phyloP scores from a whole-genome alignment of 2,329 filamentous ascomycete genomes.

The Xylaria sp. region DNA sequence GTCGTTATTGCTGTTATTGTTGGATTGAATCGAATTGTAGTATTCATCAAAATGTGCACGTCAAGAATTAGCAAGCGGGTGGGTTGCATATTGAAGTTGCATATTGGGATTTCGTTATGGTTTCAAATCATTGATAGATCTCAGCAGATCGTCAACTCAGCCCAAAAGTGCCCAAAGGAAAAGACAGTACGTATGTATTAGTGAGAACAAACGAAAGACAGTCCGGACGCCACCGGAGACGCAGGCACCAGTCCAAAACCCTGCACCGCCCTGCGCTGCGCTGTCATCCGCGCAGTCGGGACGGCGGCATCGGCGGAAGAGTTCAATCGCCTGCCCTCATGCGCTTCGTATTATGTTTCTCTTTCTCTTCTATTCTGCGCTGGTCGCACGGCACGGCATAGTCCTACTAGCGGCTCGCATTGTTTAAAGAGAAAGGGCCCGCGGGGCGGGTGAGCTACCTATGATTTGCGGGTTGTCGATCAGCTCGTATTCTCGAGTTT shows the following conservation, averaged over 20 bases:
- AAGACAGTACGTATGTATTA: too few species aligned
- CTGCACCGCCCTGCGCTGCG: conserved; percentile 13
- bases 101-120: background rate
- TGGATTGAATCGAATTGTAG: too few species aligned
- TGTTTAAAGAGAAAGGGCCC: background rate
- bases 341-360: background rate
- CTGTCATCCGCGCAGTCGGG: conserved; percentile 36
- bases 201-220: background rate
- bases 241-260: background rate
- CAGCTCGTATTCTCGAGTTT: conserved; percentile 38
- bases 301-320: conserved; percentile 19
- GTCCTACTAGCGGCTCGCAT: background rate
- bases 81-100: background rate
- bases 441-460: background rate
- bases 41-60: background rate
- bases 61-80: background rate
- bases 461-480: conserved; percentile 29
- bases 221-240: background rate
- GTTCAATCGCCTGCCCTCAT: background rate
- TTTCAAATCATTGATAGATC: background rate
- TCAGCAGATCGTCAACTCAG: background rate
- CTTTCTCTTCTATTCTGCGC: background rate
- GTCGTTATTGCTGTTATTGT: too few species aligned
- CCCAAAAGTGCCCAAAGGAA: background rate
- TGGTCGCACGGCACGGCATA: background rate